phyloP scores from a whole-genome alignment of 1,284 basidiomycete species.

The Ceratobasidium sp. region DNA sequence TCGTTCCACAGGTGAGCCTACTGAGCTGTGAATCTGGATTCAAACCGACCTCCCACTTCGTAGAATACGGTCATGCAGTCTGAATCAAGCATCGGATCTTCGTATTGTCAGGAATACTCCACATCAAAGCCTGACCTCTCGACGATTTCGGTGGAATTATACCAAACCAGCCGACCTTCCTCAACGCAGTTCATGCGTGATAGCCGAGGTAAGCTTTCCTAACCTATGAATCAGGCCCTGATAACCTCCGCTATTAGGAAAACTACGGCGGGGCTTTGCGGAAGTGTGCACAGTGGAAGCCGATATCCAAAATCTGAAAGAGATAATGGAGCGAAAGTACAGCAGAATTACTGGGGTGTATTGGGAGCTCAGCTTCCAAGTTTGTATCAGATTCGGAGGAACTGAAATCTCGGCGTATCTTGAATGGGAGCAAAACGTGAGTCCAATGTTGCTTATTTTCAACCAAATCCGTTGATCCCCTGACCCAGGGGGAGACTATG shows the following conservation, averaged over 20 bases:
- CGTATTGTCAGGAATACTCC: neutral
- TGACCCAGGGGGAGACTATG: too few relatives aligned
- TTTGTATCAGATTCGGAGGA: slow-evolving; percentile 14
- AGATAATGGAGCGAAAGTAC: neutral
- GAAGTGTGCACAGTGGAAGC: neutral
- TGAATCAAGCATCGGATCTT: neutral
- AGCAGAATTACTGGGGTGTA: neutral
- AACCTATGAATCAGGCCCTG: neutral
- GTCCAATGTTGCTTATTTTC: neutral
- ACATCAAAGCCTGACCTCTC: neutral
- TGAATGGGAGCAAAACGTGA: slow-evolving; percentile 24
- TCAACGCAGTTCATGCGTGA: neutral
- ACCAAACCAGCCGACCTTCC: neutral
- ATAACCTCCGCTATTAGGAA: neutral
- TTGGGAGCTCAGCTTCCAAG: slow-evolving; percentile 2
- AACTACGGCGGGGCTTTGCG: neutral
- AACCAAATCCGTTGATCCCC: too few relatives aligned
- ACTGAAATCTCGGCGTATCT: slow-evolving; percentile 19
- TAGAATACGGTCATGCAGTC: neutral
- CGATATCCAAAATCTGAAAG: neutral
- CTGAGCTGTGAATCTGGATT: neutral
- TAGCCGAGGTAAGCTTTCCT: neutral
- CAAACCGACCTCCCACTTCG: too few relatives aligned
- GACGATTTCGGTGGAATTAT: neutral
- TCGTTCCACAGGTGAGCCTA: slow-evolving; percentile 13